Conservation (phyloP, 2,329 filamentous ascomycete genomes). For the Fusarium mangiferae region DNA sequence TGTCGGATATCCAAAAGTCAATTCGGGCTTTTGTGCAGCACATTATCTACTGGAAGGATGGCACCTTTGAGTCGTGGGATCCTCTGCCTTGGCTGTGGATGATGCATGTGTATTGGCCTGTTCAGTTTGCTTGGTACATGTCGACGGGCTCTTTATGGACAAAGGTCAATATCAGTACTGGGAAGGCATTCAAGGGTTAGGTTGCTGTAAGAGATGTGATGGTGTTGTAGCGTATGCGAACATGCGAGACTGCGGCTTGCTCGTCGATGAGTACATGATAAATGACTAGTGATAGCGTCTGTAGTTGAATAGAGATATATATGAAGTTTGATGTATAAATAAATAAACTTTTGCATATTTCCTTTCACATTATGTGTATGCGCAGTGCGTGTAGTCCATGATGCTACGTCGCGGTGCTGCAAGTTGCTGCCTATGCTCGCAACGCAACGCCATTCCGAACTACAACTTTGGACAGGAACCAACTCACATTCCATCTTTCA, state of each 20-base stretch:
- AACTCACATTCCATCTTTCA: not conserved
- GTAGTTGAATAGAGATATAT: not conserved
- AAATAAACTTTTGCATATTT: too few species aligned
- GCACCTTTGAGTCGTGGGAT: constrained; percentile 64
- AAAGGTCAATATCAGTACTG: constrained; percentile 74
- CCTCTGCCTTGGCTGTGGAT: constrained; percentile 67
- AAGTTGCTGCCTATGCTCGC: rapidly evolving
- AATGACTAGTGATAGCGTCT: not conserved
- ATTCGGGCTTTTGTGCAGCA: constrained; percentile 48
- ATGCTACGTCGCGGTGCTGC: not conserved
- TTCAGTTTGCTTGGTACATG: constrained; percentile 59
- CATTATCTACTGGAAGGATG: constrained; percentile 63
- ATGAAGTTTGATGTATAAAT: not conserved
- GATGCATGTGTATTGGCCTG: constrained; percentile 66
- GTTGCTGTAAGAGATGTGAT: not conserved
- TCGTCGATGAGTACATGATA: not conserved
- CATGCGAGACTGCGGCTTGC: not conserved
- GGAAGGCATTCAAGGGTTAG: constrained; percentile 46
- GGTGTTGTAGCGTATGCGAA: not conserved
- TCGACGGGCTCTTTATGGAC: constrained; percentile 64
- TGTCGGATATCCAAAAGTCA: constrained; percentile 35
- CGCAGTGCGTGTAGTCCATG: not conserved
- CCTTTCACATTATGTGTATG: rapidly evolving
- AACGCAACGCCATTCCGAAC: not conserved
- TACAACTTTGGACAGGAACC: rapidly evolving